Percentiles rank a stretch among this genome's conserved stretches.
phyloP scores from a whole-genome alignment of 129 eudicot genomes.

The Flaveria trinervia region DNA sequence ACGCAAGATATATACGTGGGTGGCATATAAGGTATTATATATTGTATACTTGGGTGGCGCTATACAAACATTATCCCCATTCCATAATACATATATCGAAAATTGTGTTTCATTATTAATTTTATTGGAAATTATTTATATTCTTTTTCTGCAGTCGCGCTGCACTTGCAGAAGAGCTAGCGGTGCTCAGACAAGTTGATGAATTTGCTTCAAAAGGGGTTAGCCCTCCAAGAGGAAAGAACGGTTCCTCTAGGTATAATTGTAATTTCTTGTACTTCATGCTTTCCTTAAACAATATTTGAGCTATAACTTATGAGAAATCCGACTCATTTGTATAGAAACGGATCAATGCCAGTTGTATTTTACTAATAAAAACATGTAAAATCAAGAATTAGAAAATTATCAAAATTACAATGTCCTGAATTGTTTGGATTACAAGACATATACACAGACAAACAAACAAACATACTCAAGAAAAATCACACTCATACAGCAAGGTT shows the following conservation, averaged over 20 bases:
- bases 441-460: too few relatives aligned
- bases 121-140: constrained; percentile 3
- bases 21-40: not conserved
- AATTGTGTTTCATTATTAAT: not conserved
- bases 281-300: not conserved
- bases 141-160: constrained; percentile 65
- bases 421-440: not conserved
- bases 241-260: constrained; percentile 73
- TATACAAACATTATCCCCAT: not conserved
- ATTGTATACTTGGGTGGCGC: not conserved
- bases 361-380: not conserved
- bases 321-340: not conserved
- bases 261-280: not conserved
- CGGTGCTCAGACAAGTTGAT: constrained; percentile 88
- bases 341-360: not conserved
- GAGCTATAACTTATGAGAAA: not conserved
- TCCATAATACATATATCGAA: not conserved
- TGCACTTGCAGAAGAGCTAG: constrained; percentile 92
- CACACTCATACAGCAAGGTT: too few relatives aligned
- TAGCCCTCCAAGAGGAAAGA: constrained; percentile 93
- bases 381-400: not conserved
- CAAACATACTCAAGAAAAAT: too few relatives aligned
- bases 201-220: constrained; percentile 88
- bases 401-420: not conserved
- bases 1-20: not conserved